These are phyloP conservation scores for Trichoderma citrinoviride DNA, from an alignment of 2,329 filamentous ascomycete genomes.

Conservation along the genomic window DNA sequence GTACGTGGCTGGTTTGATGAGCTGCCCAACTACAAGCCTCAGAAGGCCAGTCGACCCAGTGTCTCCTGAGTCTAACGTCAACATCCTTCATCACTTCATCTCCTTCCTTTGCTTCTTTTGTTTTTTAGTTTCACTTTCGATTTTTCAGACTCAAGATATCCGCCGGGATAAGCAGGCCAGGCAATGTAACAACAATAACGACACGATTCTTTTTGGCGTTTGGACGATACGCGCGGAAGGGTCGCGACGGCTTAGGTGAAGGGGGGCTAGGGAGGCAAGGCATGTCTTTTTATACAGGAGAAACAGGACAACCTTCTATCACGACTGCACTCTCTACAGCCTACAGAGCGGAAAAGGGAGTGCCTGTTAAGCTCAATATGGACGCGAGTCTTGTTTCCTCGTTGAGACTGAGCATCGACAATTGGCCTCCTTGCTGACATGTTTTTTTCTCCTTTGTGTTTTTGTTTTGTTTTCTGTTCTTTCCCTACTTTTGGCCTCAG, in stretches of 20 bases:
- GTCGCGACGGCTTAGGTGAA: neutral
- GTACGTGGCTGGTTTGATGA: conserved; percentile 77
- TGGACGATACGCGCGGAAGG: conserved; percentile 6
- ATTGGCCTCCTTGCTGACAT: neutral
- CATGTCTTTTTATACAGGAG: neutral
- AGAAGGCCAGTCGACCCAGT: conserved; percentile 43
- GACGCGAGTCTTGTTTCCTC: neutral
- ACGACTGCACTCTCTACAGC: neutral
- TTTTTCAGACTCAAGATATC: conserved; percentile 1
- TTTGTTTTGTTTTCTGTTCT: neutral
- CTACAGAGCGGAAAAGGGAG: neutral
- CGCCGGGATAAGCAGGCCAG: conserved; percentile 20
- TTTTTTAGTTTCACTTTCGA: neutral
- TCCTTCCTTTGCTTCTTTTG: neutral
- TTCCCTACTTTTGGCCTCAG: neutral
- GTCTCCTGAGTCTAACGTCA: conserved; percentile 32
- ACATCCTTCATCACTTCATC: neutral
- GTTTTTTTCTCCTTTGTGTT: neutral
- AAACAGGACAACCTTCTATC: conserved; percentile 1
- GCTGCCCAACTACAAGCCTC: conserved; percentile 77
- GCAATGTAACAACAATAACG: conserved; percentile 17
- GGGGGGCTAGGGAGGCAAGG: neutral
- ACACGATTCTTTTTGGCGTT: conserved; percentile 14
- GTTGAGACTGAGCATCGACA: neutral
- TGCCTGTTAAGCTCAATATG: neutral